phyloP scores from a whole-genome alignment of 2,329 filamentous ascomycete species.

The Colletotrichum phormii region DNA sequence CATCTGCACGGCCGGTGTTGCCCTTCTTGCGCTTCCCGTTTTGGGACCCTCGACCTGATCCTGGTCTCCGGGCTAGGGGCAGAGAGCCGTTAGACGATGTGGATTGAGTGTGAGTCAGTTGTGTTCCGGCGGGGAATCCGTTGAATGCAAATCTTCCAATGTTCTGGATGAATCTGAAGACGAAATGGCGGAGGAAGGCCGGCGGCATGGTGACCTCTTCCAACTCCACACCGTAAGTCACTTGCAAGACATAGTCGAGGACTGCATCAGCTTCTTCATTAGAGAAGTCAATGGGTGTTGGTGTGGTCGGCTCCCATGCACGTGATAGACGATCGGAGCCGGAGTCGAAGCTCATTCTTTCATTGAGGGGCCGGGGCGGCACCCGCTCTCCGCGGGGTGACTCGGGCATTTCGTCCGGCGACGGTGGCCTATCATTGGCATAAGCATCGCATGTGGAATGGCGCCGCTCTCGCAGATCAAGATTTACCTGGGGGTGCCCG shows the following conservation, averaged over 20 bases:
- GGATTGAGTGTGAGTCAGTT: constrained; percentile 46
- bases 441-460: not conserved
- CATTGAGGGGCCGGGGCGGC: constrained; percentile 21
- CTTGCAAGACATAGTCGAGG: constrained; percentile 50
- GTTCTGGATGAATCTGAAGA: constrained; percentile 48
- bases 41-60: constrained; percentile 23
- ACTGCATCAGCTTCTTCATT: constrained; percentile 49
- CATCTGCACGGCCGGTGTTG: constrained; percentile 23
- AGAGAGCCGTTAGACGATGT: constrained; percentile 42
- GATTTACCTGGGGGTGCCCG: constrained; percentile 31
- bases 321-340: constrained; percentile 34
- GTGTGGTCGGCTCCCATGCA: constrained; percentile 37
- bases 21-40: constrained; percentile 51
- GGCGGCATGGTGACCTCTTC: constrained; percentile 45
- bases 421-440: not conserved
- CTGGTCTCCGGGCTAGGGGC: constrained; percentile 4
- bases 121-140: constrained; percentile 39
- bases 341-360: constrained; percentile 36
- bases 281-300: constrained; percentile 45
- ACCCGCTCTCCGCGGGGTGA: not conserved
- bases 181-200: constrained; percentile 45
- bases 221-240: constrained; percentile 52
- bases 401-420: constrained; percentile 3
- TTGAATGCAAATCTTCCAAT: constrained; percentile 45
- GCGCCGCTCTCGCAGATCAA: not conserved